Percentiles rank a stretch among this genome's conserved stretches.
Conservation (phyloP, 768 basidiomycete genomes). For the Xerocomellus intermedius region DNA sequence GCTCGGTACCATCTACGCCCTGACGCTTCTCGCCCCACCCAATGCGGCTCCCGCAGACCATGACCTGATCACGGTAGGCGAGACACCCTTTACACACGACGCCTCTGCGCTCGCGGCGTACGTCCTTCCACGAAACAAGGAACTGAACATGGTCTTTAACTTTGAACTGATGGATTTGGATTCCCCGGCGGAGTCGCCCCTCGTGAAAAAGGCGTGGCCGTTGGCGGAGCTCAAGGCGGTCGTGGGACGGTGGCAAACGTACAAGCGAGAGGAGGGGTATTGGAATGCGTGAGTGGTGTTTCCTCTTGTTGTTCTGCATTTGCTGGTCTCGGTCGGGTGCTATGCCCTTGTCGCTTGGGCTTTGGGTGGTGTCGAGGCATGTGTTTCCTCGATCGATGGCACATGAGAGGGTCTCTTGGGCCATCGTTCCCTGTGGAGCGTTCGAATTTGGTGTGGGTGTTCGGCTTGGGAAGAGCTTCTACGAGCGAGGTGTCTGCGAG, state of each 20-base stretch:
- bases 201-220: constrained; percentile 48
- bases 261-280: constrained; percentile 55
- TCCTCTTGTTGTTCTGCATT: not conserved
- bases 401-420: constrained; percentile 13
- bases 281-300: constrained; percentile 59
- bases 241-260: constrained; percentile 52
- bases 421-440: constrained; percentile 5
- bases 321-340: constrained; percentile 1
- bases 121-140: constrained; percentile 54
- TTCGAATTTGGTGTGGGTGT: constrained; percentile 7
- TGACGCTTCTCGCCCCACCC: constrained; percentile 3
- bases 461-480: constrained; percentile 8
- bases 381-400: constrained; percentile 13
- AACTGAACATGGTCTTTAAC: constrained; percentile 65
- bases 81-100: constrained; percentile 58
- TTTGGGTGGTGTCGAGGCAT: constrained; percentile 1
- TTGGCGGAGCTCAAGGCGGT: constrained; percentile 51
- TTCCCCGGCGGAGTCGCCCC: constrained; percentile 40
- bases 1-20: not conserved
- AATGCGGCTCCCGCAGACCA: constrained; percentile 36
- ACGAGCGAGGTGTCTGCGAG: constrained; percentile 20
- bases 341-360: not conserved
- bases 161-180: constrained; percentile 65
- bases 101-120: constrained; percentile 52
- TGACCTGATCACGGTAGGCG: constrained; percentile 65